phyloP scores from a whole-genome alignment of 805 yeast species.

The Metschnikowia reukaufii region DNA sequence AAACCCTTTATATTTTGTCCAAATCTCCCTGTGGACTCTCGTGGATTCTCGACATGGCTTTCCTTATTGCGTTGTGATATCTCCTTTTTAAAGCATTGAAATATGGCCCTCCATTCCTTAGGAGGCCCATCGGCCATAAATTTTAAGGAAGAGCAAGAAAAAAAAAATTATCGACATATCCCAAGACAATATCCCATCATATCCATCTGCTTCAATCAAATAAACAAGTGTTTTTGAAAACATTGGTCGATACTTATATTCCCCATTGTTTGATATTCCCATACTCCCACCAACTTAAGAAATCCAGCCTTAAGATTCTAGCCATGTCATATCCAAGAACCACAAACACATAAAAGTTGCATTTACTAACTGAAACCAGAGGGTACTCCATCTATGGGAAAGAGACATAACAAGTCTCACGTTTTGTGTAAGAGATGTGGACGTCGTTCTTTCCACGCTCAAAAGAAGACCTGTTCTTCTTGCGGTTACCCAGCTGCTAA shows the following conservation, averaged over 20 bases:
- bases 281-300: too few species aligned
- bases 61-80: too few species aligned
- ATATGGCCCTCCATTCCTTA: neutral
- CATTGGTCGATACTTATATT: neutral
- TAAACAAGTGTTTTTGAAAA: too few species aligned
- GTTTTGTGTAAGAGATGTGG: conserved; percentile 99
- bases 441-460: conserved; percentile 97
- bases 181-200: too few species aligned
- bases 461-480: conserved; percentile 97
- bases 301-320: too few species aligned
- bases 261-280: too few species aligned
- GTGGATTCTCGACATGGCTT: conserved; percentile 1
- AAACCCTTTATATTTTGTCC: conserved; percentile 12
- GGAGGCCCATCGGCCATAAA: too few species aligned
- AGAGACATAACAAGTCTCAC: conserved; percentile 99
- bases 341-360: neutral
- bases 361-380: conserved; percentile 44
- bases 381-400: conserved; percentile 99
- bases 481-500: conserved; percentile 99
- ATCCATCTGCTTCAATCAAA: too few species aligned
- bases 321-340: neutral
- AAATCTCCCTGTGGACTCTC: neutral
- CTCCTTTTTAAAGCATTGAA: too few species aligned
- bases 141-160: too few species aligned
- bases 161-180: too few species aligned